Evolutionary conservation across 192 early-diverging fungal species (phyloP).

Genomic region (Allomyces macrogynus): DNA sequence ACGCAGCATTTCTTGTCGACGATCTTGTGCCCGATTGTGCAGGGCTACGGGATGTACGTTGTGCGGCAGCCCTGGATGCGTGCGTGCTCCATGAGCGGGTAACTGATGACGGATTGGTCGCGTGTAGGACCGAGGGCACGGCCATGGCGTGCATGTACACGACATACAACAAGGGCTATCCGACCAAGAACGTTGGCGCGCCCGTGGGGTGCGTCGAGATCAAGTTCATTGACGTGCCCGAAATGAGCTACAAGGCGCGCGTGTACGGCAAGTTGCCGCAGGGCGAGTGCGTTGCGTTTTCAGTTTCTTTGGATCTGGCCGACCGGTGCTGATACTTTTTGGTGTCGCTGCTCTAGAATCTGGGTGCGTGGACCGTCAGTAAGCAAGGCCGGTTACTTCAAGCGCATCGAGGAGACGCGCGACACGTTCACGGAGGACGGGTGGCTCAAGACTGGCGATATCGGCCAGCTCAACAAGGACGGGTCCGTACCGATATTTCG

Average conservation of each 20-base stretch:
- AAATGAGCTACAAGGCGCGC: slow-evolving; percentile 35
- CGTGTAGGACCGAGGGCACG: slow-evolving; percentile 64
- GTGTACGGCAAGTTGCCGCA: slow-evolving; percentile 27
- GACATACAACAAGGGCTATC: slow-evolving; percentile 28
- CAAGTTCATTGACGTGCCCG: slow-evolving; percentile 55
- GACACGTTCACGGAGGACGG: slow-evolving; percentile 51
- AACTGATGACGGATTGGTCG: slow-evolving; percentile 29
- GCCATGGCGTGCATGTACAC: slow-evolving; percentile 43
- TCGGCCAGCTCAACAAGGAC: slow-evolving; percentile 60
- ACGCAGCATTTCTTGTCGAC: slow-evolving; percentile 69
- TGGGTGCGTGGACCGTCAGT: slow-evolving; percentile 64
- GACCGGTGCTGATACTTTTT: too few species aligned
- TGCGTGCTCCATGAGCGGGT: neutral
- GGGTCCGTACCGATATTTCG: slow-evolving; percentile 14
- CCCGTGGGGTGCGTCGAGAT: slow-evolving; percentile 58
- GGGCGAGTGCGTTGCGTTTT: slow-evolving; percentile 29
- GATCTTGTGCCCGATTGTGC: slow-evolving; percentile 31
- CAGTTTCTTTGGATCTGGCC: too few species aligned
- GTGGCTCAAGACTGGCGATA: slow-evolving; percentile 79
- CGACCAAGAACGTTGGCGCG: slow-evolving; percentile 44
- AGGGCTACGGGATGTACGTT: slow-evolving; percentile 1
- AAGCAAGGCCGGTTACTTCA: slow-evolving; percentile 52
- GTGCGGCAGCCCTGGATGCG: slow-evolving; percentile 16
- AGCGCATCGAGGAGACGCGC: slow-evolving; percentile 38
- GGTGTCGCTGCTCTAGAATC: slow-evolving; percentile 10